Conservation (phyloP, 352 stramenopile species). For the Pythium sp. region DNA sequence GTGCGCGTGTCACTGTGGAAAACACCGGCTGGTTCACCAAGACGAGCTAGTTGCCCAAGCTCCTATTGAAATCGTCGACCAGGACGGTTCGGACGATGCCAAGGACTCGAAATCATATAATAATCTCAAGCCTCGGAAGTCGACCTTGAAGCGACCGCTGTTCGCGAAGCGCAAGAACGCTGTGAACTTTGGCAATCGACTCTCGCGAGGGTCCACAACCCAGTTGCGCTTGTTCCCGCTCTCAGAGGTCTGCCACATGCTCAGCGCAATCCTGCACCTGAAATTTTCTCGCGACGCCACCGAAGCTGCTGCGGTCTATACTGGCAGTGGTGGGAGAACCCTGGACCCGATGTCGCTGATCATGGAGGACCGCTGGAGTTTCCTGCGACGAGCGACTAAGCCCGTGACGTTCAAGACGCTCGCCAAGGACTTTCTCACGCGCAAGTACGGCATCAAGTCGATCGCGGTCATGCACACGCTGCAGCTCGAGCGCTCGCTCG, state of each 20-base stretch:
- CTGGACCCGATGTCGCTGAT: constrained; percentile 20
- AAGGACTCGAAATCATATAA: constrained; percentile 15
- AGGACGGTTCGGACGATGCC: background rate
- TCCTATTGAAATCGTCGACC: background rate
- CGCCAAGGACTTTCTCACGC: constrained; percentile 54
- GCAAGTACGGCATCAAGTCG: constrained; percentile 76
- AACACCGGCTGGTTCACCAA: constrained; percentile 33
- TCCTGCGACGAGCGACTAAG: constrained; percentile 25
- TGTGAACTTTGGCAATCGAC: constrained; percentile 35
- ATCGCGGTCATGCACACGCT: constrained; percentile 67
- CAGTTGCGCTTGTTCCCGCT: constrained; percentile 49
- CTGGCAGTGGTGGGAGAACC: background rate
- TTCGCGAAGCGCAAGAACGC: constrained; percentile 45
- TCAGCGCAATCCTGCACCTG: constrained; percentile 59
- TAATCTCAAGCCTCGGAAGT: constrained; percentile 23
- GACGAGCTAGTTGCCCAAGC: constrained; percentile 15
- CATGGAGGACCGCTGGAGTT: constrained; percentile 32
- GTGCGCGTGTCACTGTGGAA: constrained; percentile 50
- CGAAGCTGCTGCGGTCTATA: constrained; percentile 15
- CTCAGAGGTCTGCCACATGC: constrained; percentile 54
- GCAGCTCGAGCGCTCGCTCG: constrained; percentile 67
- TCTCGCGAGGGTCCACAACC: constrained; percentile 29
- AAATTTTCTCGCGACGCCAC: constrained; percentile 52
- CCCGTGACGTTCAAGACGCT: constrained; percentile 50
- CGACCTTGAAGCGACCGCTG: constrained; percentile 27